phyloP scores from a whole-genome alignment of 169 alveolate genomes.

The Plasmodium gaboni region DNA sequence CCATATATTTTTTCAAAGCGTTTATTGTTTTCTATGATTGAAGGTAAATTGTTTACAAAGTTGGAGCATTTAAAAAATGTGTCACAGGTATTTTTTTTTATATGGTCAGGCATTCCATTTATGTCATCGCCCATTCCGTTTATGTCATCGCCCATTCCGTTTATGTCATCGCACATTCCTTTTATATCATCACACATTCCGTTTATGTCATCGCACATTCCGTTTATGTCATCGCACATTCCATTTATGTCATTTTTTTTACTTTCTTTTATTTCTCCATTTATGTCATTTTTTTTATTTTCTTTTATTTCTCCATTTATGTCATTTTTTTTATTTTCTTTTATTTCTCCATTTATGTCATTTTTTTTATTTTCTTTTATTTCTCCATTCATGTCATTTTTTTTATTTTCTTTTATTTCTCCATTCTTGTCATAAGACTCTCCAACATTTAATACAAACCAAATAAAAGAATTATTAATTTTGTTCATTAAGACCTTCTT shows the following conservation, averaged over 20 bases:
- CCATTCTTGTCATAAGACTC: background rate
- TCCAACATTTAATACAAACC: too few relatives aligned
- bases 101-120: background rate
- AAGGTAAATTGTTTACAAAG: background rate
- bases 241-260: background rate
- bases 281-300: background rate
- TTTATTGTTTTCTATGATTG: background rate
- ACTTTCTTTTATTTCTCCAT: background rate
- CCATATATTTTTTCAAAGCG: slow-evolving; percentile 2
- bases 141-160: background rate
- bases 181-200: background rate
- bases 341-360: background rate
- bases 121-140: background rate
- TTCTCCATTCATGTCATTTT: background rate
- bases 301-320: background rate
- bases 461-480: too few relatives aligned
- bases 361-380: background rate
- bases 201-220: background rate
- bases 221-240: background rate
- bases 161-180: background rate
- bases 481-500: too few relatives aligned
- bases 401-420: background rate
- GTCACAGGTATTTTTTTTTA: background rate
- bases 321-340: background rate
- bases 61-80: background rate